Evolutionary conservation across 1,284 basidiomycete genomes (phyloP).

Genomic region (Nidula niveotomentosa): DNA sequence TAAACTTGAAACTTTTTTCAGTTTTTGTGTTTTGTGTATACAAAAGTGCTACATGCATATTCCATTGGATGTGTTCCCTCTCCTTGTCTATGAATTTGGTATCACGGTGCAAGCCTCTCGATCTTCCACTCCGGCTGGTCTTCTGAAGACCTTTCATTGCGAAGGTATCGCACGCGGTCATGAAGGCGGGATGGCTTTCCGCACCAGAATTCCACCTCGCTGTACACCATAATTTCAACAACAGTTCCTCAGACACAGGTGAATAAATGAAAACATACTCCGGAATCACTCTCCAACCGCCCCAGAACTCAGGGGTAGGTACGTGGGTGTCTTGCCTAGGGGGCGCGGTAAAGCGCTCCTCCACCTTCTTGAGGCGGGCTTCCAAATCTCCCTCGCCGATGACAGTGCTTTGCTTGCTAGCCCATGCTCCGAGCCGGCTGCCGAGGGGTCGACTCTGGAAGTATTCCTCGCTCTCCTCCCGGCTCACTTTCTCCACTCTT

Average conservation of each 20-base stretch:
- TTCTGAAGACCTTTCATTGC: slow-evolving; percentile 47
- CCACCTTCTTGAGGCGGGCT: slow-evolving; percentile 57
- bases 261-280: slow-evolving; percentile 51
- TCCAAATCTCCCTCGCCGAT: slow-evolving; percentile 75
- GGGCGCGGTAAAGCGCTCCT: slow-evolving; percentile 58
- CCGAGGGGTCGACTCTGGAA: slow-evolving; percentile 84
- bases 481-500: slow-evolving; percentile 73
- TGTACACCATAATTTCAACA: slow-evolving; percentile 17
- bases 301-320: slow-evolving; percentile 92
- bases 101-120: slow-evolving; percentile 71
- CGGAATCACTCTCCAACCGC: slow-evolving; percentile 93
- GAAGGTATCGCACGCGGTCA: slow-evolving; percentile 83
- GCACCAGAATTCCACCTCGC: slow-evolving; percentile 90
- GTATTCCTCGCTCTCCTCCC: slow-evolving; percentile 80
- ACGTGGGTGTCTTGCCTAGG: slow-evolving; percentile 47
- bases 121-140: slow-evolving; percentile 67
- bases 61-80: slow-evolving; percentile 2
- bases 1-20: no score
- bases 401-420: slow-evolving; percentile 82
- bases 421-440: slow-evolving; percentile 90
- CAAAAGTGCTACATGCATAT: no score
- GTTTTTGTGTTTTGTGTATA: no score
- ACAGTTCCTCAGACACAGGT: slow-evolving; percentile 1
- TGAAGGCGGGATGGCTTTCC: slow-evolving; percentile 90
- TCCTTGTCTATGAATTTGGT: neutral